Evolutionary conservation across 306 rosid genomes (phyloP), one percentile per base, ranked within the genome.

Genomic region (Sindora glabra): DNA sequence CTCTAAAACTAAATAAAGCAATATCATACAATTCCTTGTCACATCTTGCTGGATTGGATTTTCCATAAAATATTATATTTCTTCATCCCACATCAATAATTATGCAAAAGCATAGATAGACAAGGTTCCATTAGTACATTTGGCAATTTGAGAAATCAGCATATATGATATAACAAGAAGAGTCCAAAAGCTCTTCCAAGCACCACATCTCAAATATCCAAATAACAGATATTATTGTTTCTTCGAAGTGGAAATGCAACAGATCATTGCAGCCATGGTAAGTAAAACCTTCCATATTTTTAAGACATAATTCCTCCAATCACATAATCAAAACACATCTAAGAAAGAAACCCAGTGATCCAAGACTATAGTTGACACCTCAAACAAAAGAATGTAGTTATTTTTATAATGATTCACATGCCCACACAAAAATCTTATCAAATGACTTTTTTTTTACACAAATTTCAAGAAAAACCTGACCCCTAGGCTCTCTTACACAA

Each of bases 61-160:
- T n/a, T n/a, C n/a, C n/a, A n/a, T n/a, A n/a, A n/a, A n/a, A n/a
- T n/a, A n/a, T n/a, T n/a, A n/a, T n/a, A n/a, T n/a, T n/a, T n/a
- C n/a, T n/a, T n/a, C n/a, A n/a, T n/a, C n/a, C n/a, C n/a, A n/a
- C n/a, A n/a, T n/a, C n/a, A n/a, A n/a, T n/a, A n/a, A n/a, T n/a
- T n/a, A n/a, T n/a, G n/a, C 37, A 27, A 42, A 65, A 36, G 27
- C 50, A 54, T 14, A 23, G 46, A 42, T n/a, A 71, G 47, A 56
- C 34, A 29, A 22, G 7, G 44, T 22, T n/a, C n/a, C n/a, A n/a
- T n/a, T n/a, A n/a, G n/a, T n/a, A n/a, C n/a, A n/a, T n/a, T n/a
- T n/a, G n/a, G n/a, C n/a, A n/a, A n/a, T n/a, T n/a, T n/a, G n/a
- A n/a, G n/a, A n/a, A n/a, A n/a, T n/a, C n/a, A n/a, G n/a, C n/a